phyloP scores from a whole-genome alignment of 1,284 basidiomycete genomes.

The Heterobasidion annosum region DNA sequence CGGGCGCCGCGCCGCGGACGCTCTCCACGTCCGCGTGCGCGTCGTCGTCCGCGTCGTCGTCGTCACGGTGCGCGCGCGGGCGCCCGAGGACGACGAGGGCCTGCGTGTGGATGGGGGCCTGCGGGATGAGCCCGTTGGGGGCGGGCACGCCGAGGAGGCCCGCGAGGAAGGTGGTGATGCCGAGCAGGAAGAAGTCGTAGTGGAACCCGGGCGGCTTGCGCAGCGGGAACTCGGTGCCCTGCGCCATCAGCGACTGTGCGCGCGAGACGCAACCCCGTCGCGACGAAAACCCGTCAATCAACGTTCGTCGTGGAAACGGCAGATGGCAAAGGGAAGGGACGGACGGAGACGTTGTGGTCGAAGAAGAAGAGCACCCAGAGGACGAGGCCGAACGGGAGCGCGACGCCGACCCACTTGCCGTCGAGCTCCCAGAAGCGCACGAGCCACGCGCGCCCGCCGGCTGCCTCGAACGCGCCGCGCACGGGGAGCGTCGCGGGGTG shows the following conservation, averaged over 20 bases:
- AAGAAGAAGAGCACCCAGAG: constrained; percentile 73
- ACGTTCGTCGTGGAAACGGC: neutral
- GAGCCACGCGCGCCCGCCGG: constrained; percentile 74
- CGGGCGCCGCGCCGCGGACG: neutral
- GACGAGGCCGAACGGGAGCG: constrained; percentile 64
- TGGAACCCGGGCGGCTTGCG: constrained; percentile 92
- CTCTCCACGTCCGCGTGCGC: neutral
- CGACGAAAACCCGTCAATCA: neutral
- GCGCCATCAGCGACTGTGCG: constrained; percentile 79
- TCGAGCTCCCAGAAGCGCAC: constrained; percentile 89
- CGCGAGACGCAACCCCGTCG: no score
- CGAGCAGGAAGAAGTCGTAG: constrained; percentile 84
- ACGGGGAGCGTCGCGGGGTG: constrained; percentile 64
- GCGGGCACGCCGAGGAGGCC: constrained; percentile 89
- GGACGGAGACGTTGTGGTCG: constrained; percentile 78
- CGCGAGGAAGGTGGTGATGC: constrained; percentile 87
- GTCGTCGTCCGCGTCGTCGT: constrained; percentile 13
- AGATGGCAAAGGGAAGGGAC: constrained; percentile 14
- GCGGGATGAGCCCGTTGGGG: constrained; percentile 93
- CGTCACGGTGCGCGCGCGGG: constrained; percentile 31
- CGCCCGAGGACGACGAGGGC: constrained; percentile 74
- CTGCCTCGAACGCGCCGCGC: constrained; percentile 63
- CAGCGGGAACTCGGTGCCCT: constrained; percentile 86
- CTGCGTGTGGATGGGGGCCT: constrained; percentile 91
- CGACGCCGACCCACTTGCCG: constrained; percentile 83